A percentile compares a stretch with the other conserved stretches of the same genome.
Evolutionary conservation across 108 stramenopile genomes (phyloP).

Genomic region (Cyclotella cryptica): DNA sequence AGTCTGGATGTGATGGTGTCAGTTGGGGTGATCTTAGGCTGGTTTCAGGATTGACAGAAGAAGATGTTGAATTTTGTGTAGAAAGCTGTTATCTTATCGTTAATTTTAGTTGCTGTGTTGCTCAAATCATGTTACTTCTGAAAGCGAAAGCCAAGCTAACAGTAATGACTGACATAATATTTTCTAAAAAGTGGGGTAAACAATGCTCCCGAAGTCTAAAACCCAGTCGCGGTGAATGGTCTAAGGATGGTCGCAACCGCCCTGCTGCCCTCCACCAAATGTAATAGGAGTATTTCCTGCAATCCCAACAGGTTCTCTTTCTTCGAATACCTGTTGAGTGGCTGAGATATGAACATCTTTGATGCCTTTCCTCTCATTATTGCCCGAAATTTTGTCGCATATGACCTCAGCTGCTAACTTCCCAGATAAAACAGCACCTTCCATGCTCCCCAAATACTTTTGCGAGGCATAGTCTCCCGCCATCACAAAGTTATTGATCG

Average conservation of each 20-base stretch:
- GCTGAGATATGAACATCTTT: slow-evolving; percentile 26
- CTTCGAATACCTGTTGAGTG: slow-evolving; percentile 2
- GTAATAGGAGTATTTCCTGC: slow-evolving; percentile 25
- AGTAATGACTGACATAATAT: too few species aligned
- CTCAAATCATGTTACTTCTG: too few species aligned
- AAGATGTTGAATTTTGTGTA: background rate
- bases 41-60: slow-evolving; percentile 48
- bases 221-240: too few species aligned
- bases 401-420: slow-evolving; percentile 75
- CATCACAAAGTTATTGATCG: slow-evolving; percentile 61
- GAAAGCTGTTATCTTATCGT: background rate
- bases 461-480: slow-evolving; percentile 63
- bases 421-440: slow-evolving; percentile 69
- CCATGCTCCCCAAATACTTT: slow-evolving; percentile 80
- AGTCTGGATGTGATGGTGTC: slow-evolving; percentile 59
- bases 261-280: slow-evolving; percentile 54
- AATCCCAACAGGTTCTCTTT: slow-evolving; percentile 30
- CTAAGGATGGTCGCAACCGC: slow-evolving; percentile 46
- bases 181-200: too few species aligned
- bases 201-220: too few species aligned
- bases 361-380: slow-evolving; percentile 28
- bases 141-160: too few species aligned
- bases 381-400: slow-evolving; percentile 37
- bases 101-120: background rate
- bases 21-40: slow-evolving; percentile 55